phyloP scores from a whole-genome alignment of 805 yeast genomes.

The Metschnikowia lochheadii region DNA sequence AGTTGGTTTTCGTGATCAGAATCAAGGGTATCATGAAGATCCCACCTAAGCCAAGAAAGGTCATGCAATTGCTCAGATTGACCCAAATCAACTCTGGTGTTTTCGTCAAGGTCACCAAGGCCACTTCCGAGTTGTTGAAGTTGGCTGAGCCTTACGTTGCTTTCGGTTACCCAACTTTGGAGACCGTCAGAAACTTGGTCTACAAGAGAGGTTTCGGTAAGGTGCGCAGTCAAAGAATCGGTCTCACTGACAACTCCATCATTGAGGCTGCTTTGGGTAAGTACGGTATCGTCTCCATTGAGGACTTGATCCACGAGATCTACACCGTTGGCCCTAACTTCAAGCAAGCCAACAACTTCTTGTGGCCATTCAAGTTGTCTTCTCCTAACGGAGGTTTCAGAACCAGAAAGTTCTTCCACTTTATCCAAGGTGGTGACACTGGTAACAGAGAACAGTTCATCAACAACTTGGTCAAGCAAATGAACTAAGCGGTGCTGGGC shows the following conservation, averaged over 20 bases:
- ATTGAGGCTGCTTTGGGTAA: constrained; percentile 85
- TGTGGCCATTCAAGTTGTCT: constrained; percentile 96
- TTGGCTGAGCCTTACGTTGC: constrained; percentile 96
- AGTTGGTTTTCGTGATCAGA: constrained; percentile 93
- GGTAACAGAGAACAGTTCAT: constrained; percentile 98
- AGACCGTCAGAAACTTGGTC: constrained; percentile 86
- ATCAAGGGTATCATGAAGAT: constrained; percentile 99
- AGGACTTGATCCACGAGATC: constrained; percentile 94
- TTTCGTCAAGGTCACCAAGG: constrained; percentile 92
- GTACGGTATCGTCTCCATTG: constrained; percentile 88
- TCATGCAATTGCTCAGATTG: constrained; percentile 88
- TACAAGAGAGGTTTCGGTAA: constrained; percentile 99
- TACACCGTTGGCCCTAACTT: constrained; percentile 97
- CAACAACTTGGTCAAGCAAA: constrained; percentile 89
- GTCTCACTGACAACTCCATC: constrained; percentile 82
- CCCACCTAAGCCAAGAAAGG: constrained; percentile 99
- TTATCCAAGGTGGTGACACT: constrained; percentile 96
- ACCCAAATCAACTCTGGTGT: constrained; percentile 94
- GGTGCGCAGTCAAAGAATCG: constrained; percentile 92
- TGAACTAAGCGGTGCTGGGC: constrained; percentile 59
- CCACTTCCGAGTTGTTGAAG: constrained; percentile 86
- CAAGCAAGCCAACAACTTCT: constrained; percentile 97
- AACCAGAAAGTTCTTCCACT: constrained; percentile 95
- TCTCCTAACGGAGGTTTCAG: constrained; percentile 99
- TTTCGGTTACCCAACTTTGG: constrained; percentile 94